Conservation (phyloP, 2,329 filamentous ascomycete genomes). For the Blastomyces percursus region DNA sequence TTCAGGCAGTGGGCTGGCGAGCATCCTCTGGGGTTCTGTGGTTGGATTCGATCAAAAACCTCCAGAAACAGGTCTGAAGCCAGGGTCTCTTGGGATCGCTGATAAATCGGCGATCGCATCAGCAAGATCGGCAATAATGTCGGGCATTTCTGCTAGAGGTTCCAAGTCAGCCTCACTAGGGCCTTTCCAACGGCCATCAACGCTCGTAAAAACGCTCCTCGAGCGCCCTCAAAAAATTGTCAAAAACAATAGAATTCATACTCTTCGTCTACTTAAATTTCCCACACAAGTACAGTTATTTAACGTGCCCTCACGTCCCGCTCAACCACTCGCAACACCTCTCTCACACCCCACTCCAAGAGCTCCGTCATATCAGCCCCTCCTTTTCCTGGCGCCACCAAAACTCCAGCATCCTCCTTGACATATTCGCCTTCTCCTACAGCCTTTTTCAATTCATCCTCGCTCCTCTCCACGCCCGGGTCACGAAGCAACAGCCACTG, state of each 20-base stretch:
- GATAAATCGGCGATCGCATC: too few relatives aligned
- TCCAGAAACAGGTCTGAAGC: background rate
- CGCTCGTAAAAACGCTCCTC: too few relatives aligned
- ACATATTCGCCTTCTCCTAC: constrained; percentile 27
- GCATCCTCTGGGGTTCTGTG: background rate
- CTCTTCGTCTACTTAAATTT: background rate
- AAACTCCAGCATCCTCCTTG: constrained; percentile 37
- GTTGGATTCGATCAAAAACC: background rate
- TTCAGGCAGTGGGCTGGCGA: background rate
- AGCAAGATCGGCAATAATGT: background rate
- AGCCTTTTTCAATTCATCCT: constrained; percentile 21
- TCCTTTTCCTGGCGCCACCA: constrained; percentile 40
- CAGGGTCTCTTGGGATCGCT: background rate
- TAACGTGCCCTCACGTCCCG: background rate
- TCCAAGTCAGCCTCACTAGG: too few relatives aligned
- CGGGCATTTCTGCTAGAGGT: too few relatives aligned
- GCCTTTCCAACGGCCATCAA: too few relatives aligned
- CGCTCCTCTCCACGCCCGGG: constrained; percentile 12
- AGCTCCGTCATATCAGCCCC: constrained; percentile 51
- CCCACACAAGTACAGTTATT: too few relatives aligned
- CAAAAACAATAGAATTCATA: background rate
- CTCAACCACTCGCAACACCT: constrained; percentile 40
- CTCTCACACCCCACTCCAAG: constrained; percentile 58
- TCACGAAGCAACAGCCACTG: constrained; percentile 63
- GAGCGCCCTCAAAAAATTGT: too few relatives aligned